Evolutionary conservation across 352 stramenopile species (phyloP).

Genomic region (Phytopythium aichiense): DNA sequence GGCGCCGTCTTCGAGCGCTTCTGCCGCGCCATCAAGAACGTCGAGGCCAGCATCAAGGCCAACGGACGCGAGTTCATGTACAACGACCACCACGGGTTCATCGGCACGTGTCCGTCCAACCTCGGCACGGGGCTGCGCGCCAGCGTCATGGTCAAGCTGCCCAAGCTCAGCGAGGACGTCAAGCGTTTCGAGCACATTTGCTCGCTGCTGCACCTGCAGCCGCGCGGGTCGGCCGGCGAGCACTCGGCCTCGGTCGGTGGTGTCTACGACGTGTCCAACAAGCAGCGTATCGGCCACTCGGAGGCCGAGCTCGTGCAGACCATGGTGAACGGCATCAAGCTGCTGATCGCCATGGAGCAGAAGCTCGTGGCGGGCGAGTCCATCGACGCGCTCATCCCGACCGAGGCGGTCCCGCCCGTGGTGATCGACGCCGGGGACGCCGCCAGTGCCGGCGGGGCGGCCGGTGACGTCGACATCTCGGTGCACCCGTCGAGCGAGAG

Average conservation of each 20-base stretch:
- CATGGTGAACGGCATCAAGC: constrained; percentile 85
- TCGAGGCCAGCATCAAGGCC: constrained; percentile 66
- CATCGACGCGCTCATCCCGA: constrained; percentile 70
- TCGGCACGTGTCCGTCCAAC: constrained; percentile 88
- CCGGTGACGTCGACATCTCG: constrained; percentile 36
- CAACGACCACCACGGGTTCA: constrained; percentile 76
- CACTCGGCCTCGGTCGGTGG: constrained; percentile 86
- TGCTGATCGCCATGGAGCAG: constrained; percentile 88
- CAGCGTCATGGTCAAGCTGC: constrained; percentile 88
- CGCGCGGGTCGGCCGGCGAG: constrained; percentile 74
- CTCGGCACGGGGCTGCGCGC: constrained; percentile 86
- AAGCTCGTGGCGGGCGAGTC: constrained; percentile 63
- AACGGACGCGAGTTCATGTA: constrained; percentile 77
- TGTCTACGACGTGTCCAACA: constrained; percentile 88
- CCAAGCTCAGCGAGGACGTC: constrained; percentile 80
- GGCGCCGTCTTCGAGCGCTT: constrained; percentile 78
- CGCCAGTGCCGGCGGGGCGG: background rate
- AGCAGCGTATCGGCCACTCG: constrained; percentile 85
- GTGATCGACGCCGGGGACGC: constrained; percentile 55
- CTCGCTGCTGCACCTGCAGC: constrained; percentile 76
- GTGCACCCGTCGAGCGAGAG: constrained; percentile 61
- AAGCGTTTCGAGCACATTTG: constrained; percentile 79
- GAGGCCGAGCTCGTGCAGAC: constrained; percentile 88
- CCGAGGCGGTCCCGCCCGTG: constrained; percentile 38
- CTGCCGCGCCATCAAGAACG: constrained; percentile 65